Evolutionary conservation across 2,329 filamentous ascomycete species (phyloP).

Genomic region (Venturia nashicola): DNA sequence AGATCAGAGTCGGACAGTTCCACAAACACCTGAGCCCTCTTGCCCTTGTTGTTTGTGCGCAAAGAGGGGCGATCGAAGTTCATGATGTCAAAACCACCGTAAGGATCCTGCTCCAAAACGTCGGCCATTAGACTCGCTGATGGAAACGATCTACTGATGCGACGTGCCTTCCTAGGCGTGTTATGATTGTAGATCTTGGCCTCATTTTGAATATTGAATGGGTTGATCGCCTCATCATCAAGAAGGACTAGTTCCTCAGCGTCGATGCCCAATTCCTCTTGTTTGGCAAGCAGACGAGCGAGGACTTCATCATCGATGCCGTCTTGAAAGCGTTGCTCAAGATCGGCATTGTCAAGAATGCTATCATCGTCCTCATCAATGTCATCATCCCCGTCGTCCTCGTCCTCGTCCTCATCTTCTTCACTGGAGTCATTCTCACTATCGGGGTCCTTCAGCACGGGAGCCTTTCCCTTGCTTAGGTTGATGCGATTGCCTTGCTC

Average conservation of each 20-base stretch:
- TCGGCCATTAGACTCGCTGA: constrained; percentile 43
- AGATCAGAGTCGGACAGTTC: constrained; percentile 56
- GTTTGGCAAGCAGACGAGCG: constrained; percentile 47
- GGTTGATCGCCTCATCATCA: constrained; percentile 25
- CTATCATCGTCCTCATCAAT: constrained; percentile 27
- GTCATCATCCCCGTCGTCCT: constrained; percentile 24
- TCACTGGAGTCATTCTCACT: neutral
- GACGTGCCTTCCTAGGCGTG: constrained; percentile 11
- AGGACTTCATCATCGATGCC: constrained; percentile 47
- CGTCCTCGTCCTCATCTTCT: constrained; percentile 20
- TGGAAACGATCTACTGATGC: constrained; percentile 8
- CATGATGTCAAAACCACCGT: constrained; percentile 72
- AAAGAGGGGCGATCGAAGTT: constrained; percentile 64
- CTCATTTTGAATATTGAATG: constrained; percentile 15
- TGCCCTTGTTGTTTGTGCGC: constrained; percentile 35
- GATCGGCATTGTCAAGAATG: constrained; percentile 28
- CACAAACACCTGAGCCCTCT: constrained; percentile 25
- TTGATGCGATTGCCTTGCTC: neutral
- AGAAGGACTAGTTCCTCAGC: constrained; percentile 47
- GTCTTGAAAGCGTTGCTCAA: constrained; percentile 26
- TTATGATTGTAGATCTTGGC: constrained; percentile 19
- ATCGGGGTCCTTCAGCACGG: neutral
- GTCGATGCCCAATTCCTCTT: constrained; percentile 51
- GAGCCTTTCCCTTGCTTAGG: neutral
- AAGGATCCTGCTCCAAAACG: constrained; percentile 44